Evolutionary conservation across 169 alveolate species (phyloP).

Genomic region (Plasmodium coatneyi): DNA sequence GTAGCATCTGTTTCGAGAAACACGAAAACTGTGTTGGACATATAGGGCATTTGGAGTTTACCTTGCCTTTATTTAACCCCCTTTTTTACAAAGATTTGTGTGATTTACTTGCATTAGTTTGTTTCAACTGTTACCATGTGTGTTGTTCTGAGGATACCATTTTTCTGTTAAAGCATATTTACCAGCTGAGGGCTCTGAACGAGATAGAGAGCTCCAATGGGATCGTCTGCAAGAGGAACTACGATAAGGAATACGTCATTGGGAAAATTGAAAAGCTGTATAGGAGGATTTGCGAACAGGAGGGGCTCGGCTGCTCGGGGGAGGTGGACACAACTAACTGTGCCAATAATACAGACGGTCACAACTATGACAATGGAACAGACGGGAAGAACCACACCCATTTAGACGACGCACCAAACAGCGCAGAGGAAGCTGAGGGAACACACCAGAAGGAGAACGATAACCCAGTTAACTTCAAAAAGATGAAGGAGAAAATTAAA

Average conservation of each 20-base stretch:
- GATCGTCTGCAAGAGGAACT: slow-evolving; percentile 26
- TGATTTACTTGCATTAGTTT: slow-evolving; percentile 91
- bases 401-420: not conserved
- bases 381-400: not conserved
- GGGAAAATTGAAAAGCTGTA: slow-evolving; percentile 50
- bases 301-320: not conserved
- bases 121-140: slow-evolving; percentile 82
- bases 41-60: slow-evolving; percentile 94
- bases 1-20: slow-evolving; percentile 92
- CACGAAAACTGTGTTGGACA: slow-evolving; percentile 96
- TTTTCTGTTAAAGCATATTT: slow-evolving; percentile 74
- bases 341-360: slow-evolving; percentile 29
- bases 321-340: not conserved
- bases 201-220: slow-evolving; percentile 77
- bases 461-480: not conserved
- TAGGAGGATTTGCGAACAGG: slow-evolving; percentile 39
- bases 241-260: slow-evolving; percentile 66
- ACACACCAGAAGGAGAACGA: not conserved
- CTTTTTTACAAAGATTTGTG: slow-evolving; percentile 89
- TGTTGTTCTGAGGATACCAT: slow-evolving; percentile 77
- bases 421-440: not conserved
- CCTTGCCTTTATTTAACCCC: slow-evolving; percentile 95
- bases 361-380: slow-evolving; percentile 14
- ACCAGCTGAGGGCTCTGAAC: slow-evolving; percentile 75
- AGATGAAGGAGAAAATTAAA: slow-evolving; percentile 29